Base-by-base conservation (phyloP, 2,329 filamentous ascomycete genomes). In the Raffaelea albimanens region DNA sequence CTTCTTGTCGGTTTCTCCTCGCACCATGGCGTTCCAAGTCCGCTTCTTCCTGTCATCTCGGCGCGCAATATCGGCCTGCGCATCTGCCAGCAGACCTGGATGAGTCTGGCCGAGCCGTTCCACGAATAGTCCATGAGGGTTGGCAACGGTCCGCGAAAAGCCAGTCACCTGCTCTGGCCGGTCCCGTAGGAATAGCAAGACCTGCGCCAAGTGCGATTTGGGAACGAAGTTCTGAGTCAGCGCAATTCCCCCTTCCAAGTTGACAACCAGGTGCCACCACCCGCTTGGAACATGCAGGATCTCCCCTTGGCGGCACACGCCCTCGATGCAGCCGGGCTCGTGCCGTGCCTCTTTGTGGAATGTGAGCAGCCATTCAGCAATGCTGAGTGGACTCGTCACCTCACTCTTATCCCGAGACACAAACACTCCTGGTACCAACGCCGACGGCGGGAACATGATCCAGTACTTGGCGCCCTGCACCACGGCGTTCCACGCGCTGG, bases 251-350 rank as follows among this genome's bases (percentile, higher is more conserved):
- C 79, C 75, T 56, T 89, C 85, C 2, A 95, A 69, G 59, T 97
- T 97, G 41, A 97, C 82, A 10, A 97, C 93, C 29, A 97, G 70
- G 70, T 97, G 91, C 82, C 93, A 97, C 91, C 91, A 97, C 5
- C 91, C 90, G 45, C 84, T 89, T 0, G 93, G 91, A 5, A 97
- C 91, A 61, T 96, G 87, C 44, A 97, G 67, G 16, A 97, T 83
- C 63, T 97, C 93, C 2, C 91, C 91, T 39, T 82, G 78, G 14
- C 70, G 66, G 61, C 91, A 97, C 23, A 97, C 81, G 0, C 88
- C 91, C 66, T 97, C 91, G 25, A 85, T 66, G 58, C 90, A 96
- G 11, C 85, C 87, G 0, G 83, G 78, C 2, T 83, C 80, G 45
- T 69, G 72, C 45, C 91, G 78, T 10, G 91, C 93, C 59, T 90